Base-by-base conservation (phyloP, 1,139 yeast genomes). In the Saccharomyces pastorianus region DNA sequence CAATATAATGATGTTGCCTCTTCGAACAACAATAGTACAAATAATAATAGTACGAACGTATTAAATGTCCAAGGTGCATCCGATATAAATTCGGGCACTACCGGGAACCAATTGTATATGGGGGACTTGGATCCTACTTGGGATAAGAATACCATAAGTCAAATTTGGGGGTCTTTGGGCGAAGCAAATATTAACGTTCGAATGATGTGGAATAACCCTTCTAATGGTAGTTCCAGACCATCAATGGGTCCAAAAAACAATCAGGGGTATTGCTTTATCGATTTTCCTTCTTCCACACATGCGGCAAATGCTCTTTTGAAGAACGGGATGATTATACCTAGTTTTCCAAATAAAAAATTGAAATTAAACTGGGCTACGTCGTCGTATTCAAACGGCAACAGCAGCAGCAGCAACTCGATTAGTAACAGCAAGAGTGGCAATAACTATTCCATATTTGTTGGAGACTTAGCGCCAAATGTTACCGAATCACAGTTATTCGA, bases 41-140 rank as follows among this genome's bases (percentile, higher is more conserved):
- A 38, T 9, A 46, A 26, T 26, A 46, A 14, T 4, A 9, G 29
- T 7, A 46, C 47, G 13, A 26, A 6, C 17, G 29, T 4, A 8
- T 27, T 14, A 20, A 25, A 11, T 46, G 17, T 26, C 11, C 29
- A 46, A 2, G 20, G 20, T 17, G 20, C 20, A 2, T 17, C 20
- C 20, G 20, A 17, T 17, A 17, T 17, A 25, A n/a, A 13, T 46
- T 0, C 47, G 6, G 47, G 47, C 1, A 13, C 44, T 48, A 5
- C 29, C 46, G 42, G 50, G 2, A 58, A 49, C 31, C 67, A 65
- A 51, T 55, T 68, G 31, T 68, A 67, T 51, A 85, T 85, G 93
- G 93, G 93, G 23, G 93, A 85, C 64, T 72, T 85, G 59, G 91
- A 85, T 64, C 88, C 87, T 17, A 79, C 83, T 78, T 78, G 87